Conservation (phyloP, 257 asterid genomes). For the Fraxinus quadrangulata region DNA sequence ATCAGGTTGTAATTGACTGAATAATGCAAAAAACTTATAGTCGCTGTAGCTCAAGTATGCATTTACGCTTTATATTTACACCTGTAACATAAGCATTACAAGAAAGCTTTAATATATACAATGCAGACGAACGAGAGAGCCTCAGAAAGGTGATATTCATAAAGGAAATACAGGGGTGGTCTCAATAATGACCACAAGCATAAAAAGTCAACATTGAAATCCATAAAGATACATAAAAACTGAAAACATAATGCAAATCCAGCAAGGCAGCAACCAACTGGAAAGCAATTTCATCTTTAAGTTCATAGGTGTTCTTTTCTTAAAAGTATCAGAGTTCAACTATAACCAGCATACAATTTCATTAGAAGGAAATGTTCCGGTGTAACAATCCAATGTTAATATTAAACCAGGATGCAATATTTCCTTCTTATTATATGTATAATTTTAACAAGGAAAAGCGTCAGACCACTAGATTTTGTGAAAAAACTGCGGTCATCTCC, state of each 20-base stretch:
- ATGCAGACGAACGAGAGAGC: not conserved
- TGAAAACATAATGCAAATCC: not conserved
- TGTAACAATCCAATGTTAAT: not conserved
- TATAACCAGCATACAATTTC: not conserved
- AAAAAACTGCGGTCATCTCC: conserved; percentile 11
- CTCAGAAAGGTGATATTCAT: not conserved
- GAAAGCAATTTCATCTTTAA: not conserved
- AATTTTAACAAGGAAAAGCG: not conserved
- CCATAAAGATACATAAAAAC: not conserved
- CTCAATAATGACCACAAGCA: not conserved
- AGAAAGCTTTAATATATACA: not conserved
- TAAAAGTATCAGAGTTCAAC: not conserved
- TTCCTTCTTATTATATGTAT: not conserved
- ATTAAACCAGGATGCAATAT: not conserved
- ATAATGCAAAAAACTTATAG: not conserved
- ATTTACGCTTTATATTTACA: not conserved
- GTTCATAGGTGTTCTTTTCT: not conserved
- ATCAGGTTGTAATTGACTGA: not conserved
- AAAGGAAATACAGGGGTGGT: not conserved
- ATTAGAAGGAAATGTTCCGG: too few relatives aligned
- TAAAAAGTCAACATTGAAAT: not conserved
- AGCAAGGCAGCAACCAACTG: not conserved
- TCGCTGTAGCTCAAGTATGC: not conserved
- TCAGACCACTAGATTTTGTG: conserved; percentile 10
- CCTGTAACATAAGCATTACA: not conserved